Base-by-base conservation (phyloP, 1,284 basidiomycete genomes). In the Hypsizygus ulmarius region DNA sequence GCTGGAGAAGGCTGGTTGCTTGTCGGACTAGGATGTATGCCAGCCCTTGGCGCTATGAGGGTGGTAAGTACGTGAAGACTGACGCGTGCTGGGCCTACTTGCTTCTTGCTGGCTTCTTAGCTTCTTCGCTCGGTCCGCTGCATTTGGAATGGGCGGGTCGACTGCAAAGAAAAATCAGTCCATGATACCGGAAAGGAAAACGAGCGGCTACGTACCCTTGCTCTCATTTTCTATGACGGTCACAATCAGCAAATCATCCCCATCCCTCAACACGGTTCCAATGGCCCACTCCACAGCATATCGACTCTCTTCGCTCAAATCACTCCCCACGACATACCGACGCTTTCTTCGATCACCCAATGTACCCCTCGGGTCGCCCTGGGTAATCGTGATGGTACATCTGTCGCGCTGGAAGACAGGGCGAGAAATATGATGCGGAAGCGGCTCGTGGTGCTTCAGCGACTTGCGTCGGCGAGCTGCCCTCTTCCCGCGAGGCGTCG, bases 281-380 rank as follows among this genome's bases (percentile, higher is more conserved):
- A 98, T 95, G 0, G 90, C 93, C 93, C 93, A 96, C 64, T 96
- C 93, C 5, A 96, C 81, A 0, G 94, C 93, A 67, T 93, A 97
- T 30, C 87, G 76, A 67, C 83, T 87, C 72, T 97, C 94, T 58
- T 97, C 90, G 55, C 90, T 93, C 59, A 98, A 67, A 75, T 99
- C 96, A 61, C 92, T 96, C 2, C 93, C 90, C 14, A 98, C 87
- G 5, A 97, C 77, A 66, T 98, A 99, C 37, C 79, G 77, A 59
- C 84, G 82, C 51, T 69, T 72, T 50, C 80, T 77, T 57, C 87
- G 77, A 25, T 75, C 78, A 14, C 77, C 78, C 30, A 82, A 64
- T 33, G 75, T 77, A 0, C 63, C 72, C 30, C 75, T 78, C 0
- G 90, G 90, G 53, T 89, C 79, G 2, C 93, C 93, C 58, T 98